These are phyloP conservation scores for Podosphaera aphanis DNA, from an alignment of 2,329 filamentous ascomycete genomes.

Conservation along the genomic window DNA sequence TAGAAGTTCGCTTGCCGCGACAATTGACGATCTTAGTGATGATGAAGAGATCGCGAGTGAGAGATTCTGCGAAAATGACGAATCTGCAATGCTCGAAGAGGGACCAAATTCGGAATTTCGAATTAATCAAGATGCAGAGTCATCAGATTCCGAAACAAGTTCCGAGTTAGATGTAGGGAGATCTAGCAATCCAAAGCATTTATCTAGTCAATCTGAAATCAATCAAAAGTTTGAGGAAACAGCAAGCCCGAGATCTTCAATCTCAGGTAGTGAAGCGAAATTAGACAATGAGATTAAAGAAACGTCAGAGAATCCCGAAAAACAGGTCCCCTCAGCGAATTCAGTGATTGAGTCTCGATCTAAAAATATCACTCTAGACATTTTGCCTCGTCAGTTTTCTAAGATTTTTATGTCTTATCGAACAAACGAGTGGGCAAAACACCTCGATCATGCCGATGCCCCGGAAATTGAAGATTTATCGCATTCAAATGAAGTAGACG, in stretches of 20 bases:
- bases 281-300: slow-evolving; percentile 2
- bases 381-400: slow-evolving; percentile 48
- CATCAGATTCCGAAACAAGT: neutral
- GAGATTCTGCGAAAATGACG: slow-evolving; percentile 4
- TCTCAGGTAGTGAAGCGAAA: slow-evolving; percentile 9
- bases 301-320: slow-evolving; percentile 2
- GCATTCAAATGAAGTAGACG: slow-evolving; percentile 14
- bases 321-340: slow-evolving; percentile 15
- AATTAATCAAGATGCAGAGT: slow-evolving; percentile 1
- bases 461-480: slow-evolving; percentile 41
- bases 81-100: slow-evolving; percentile 3
- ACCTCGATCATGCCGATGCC: slow-evolving; percentile 52
- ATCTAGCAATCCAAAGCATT: neutral
- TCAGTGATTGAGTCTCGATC: slow-evolving; percentile 23
- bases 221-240: neutral
- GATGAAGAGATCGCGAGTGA: slow-evolving; percentile 15
- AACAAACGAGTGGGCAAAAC: slow-evolving; percentile 92
- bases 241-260: slow-evolving; percentile 4
- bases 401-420: slow-evolving; percentile 61
- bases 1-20: slow-evolving; percentile 31
- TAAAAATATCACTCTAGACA: slow-evolving; percentile 27
- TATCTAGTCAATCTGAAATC: neutral
- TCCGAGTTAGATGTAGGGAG: neutral
- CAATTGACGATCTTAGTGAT: slow-evolving; percentile 27
- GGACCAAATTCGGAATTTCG: slow-evolving; percentile 2